Evolutionary conservation across 768 basidiomycete species (phyloP).

Genomic region (Boletus vinaceobasis): DNA sequence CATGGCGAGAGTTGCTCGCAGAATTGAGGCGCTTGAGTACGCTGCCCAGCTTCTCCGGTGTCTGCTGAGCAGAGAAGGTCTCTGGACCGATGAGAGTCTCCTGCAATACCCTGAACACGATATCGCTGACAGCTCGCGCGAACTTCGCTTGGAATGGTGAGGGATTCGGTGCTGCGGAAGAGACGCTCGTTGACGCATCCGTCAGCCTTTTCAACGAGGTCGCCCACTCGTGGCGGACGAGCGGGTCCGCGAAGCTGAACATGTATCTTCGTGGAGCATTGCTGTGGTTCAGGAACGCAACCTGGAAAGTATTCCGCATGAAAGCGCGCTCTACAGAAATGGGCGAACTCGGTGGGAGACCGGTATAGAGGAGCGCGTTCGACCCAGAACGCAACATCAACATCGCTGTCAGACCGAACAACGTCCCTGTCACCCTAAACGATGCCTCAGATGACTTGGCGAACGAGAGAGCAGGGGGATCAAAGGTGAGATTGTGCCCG

Average conservation of each 20-base stretch:
- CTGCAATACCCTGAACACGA: constrained; percentile 80
- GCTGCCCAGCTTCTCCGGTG: constrained; percentile 31
- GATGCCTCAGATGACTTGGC: constrained; percentile 74
- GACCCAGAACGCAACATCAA: constrained; percentile 80
- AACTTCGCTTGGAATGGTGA: constrained; percentile 44
- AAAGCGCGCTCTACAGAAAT: constrained; percentile 87
- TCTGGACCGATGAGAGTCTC: constrained; percentile 66
- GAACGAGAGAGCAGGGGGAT: constrained; percentile 82
- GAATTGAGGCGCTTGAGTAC: constrained; percentile 34
- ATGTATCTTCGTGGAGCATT: constrained; percentile 83
- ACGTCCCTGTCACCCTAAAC: constrained; percentile 86
- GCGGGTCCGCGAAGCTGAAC: constrained; percentile 85
- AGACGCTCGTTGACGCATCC: constrained; percentile 40
- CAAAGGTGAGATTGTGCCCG: constrained; percentile 86
- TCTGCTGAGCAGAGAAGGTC: constrained; percentile 15
- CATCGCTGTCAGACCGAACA: constrained; percentile 78
- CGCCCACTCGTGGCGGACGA: constrained; percentile 72
- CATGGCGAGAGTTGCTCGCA: constrained; percentile 11
- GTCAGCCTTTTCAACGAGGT: constrained; percentile 66
- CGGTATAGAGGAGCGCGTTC: constrained; percentile 79
- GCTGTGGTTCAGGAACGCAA: constrained; percentile 72
- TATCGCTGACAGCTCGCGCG: constrained; percentile 63
- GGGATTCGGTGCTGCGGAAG: constrained; percentile 26
- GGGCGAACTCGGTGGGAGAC: constrained; percentile 73
- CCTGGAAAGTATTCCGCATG: constrained; percentile 95